phyloP scores from a whole-genome alignment of 164 flowering plant genomes.

The Vitis amurensis region DNA sequence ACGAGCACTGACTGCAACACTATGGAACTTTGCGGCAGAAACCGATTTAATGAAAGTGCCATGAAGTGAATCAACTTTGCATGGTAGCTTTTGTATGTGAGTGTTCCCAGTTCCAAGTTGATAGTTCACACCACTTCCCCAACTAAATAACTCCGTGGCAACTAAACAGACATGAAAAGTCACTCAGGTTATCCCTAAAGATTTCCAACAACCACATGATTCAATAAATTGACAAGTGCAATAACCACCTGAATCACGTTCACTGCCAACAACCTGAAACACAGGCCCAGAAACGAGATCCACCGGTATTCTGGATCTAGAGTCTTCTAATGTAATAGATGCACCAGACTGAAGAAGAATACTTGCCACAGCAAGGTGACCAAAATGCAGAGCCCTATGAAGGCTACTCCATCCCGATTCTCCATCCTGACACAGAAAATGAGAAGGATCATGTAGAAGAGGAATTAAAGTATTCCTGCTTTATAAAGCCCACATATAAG shows the following conservation, averaged over 20 bases:
- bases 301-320: slow-evolving; percentile 75
- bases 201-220: slow-evolving; percentile 2
- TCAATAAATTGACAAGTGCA: not conserved
- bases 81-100: slow-evolving; percentile 87
- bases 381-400: slow-evolving; percentile 98
- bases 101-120: slow-evolving; percentile 99
- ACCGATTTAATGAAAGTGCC: slow-evolving; percentile 59
- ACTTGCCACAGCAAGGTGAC: slow-evolving; percentile 93
- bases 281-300: slow-evolving; percentile 97
- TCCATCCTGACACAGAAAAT: slow-evolving; percentile 72
- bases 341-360: slow-evolving; percentile 86
- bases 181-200: slow-evolving; percentile 6
- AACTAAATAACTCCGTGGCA: slow-evolving; percentile 84
- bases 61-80: slow-evolving; percentile 93
- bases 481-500: not conserved
- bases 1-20: slow-evolving; percentile 77
- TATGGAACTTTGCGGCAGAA: slow-evolving; percentile 97
- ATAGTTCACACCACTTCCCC: slow-evolving; percentile 99
- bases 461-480: not conserved
- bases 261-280: slow-evolving; percentile 56
- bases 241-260: slow-evolving; percentile 54
- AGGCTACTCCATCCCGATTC: slow-evolving; percentile 99
- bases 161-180: slow-evolving; percentile 30
- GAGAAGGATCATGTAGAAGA: not conserved
- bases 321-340: slow-evolving; percentile 82